Evolutionary conservation across 2,329 filamentous ascomycete species (phyloP).

Genomic region (Aspergillus arachidicola): DNA sequence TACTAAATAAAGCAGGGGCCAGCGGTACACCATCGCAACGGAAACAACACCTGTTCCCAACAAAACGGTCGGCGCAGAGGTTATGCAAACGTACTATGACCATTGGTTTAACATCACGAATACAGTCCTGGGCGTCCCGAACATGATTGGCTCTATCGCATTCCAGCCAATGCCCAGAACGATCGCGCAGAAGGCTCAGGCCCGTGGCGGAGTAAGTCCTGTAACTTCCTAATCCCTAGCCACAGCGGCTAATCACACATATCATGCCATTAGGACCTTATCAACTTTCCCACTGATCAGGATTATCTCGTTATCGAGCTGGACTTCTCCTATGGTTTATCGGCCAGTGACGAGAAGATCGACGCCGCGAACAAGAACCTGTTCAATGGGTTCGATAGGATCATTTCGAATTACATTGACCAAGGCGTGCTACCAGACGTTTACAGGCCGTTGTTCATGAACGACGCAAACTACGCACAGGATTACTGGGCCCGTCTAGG

Average conservation of each 20-base stretch:
- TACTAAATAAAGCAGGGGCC: constrained; percentile 27
- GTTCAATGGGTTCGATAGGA: constrained; percentile 39
- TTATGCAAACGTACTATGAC: constrained; percentile 37
- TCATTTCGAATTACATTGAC: constrained; percentile 37
- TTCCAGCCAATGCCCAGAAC: constrained; percentile 41
- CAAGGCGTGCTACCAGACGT: constrained; percentile 41
- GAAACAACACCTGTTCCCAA: constrained; percentile 43
- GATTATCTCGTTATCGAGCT: constrained; percentile 51
- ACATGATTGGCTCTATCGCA: constrained; percentile 36
- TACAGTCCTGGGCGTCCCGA: constrained; percentile 29
- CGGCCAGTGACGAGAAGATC: constrained; percentile 40
- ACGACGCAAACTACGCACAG: constrained; percentile 48
- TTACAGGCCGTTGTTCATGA: constrained; percentile 51
- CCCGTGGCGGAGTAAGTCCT: constrained; percentile 39
- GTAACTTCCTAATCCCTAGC: background rate
- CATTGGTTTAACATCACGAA: constrained; percentile 36
- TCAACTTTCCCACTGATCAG: constrained; percentile 42
- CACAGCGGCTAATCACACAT: background rate
- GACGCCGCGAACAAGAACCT: constrained; percentile 43
- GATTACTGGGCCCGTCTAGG: constrained; percentile 47
- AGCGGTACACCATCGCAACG: constrained; percentile 45
- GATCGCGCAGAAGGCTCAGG: constrained; percentile 37
- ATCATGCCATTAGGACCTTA: constrained; percentile 34
- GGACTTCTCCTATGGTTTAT: constrained; percentile 44
- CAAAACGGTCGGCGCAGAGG: constrained; percentile 28